Conservation (phyloP, 192 early-diverging fungal species). For the Coemansia sp. region DNA sequence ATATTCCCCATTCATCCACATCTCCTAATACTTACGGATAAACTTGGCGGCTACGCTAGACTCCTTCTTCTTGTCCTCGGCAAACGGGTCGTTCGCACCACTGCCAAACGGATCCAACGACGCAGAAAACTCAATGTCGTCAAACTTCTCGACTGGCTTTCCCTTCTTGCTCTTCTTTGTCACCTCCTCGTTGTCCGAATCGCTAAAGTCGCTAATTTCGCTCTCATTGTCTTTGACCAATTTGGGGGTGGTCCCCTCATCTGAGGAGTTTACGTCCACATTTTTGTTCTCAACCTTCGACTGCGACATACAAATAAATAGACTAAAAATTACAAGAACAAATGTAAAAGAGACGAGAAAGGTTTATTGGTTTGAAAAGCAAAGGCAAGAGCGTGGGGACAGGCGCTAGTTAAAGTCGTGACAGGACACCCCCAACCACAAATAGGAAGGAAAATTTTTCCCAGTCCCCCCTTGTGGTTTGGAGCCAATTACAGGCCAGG, state of each 20-base stretch:
- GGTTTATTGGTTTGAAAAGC: neutral
- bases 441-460: neutral
- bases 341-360: constrained; percentile 5
- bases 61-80: constrained; percentile 54
- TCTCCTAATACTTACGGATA: constrained; percentile 50
- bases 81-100: constrained; percentile 48
- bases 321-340: constrained; percentile 5
- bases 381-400: neutral
- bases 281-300: neutral
- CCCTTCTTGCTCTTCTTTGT: constrained; percentile 5
- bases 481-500: neutral
- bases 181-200: neutral
- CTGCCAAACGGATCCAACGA: constrained; percentile 26
- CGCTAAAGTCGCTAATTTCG: constrained; percentile 2
- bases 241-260: neutral
- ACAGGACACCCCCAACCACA: neutral
- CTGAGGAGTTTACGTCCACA: constrained; percentile 7
- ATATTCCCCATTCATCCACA: neutral
- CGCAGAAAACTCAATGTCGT: constrained; percentile 8
- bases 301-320: constrained; percentile 6
- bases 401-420: neutral
- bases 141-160: constrained; percentile 10
- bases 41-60: constrained; percentile 35
- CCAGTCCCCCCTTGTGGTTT: neutral
- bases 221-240: neutral